Evolutionary conservation across 2,329 filamentous ascomycete species (phyloP).

Genomic region (Botryosphaeria agaves): DNA sequence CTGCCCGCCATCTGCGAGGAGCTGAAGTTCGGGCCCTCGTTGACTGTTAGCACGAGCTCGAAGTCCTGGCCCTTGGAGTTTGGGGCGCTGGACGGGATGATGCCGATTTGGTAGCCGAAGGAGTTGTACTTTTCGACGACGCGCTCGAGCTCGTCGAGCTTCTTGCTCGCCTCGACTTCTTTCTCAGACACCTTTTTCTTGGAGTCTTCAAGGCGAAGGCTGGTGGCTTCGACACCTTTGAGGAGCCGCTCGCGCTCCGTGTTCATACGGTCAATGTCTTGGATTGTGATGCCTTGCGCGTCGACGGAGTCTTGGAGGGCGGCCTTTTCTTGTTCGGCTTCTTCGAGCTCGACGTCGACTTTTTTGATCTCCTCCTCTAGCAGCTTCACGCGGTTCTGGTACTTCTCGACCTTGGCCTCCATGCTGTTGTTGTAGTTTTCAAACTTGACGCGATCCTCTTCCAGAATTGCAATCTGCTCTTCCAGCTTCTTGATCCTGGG

Average conservation of each 20-base stretch:
- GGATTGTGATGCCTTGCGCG: slow-evolving; percentile 84
- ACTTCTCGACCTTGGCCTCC: slow-evolving; percentile 73
- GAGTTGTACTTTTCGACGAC: slow-evolving; percentile 87
- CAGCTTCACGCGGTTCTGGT: slow-evolving; percentile 61
- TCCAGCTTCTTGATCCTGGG: slow-evolving; percentile 73
- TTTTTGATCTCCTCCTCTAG: slow-evolving; percentile 79
- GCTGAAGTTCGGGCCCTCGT: slow-evolving; percentile 57
- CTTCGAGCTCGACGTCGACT: slow-evolving; percentile 53
- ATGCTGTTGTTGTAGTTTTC: slow-evolving; percentile 85
- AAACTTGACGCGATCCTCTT: slow-evolving; percentile 88
- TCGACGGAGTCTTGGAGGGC: slow-evolving; percentile 75
- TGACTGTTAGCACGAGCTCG: slow-evolving; percentile 71
- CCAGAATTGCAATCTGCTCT: slow-evolving; percentile 80
- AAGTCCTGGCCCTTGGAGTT: slow-evolving; percentile 77
- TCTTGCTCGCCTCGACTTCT: slow-evolving; percentile 70
- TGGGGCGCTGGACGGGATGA: slow-evolving; percentile 69
- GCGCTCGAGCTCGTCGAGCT: slow-evolving; percentile 82
- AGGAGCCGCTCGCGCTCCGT: slow-evolving; percentile 87
- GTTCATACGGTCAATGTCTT: slow-evolving; percentile 98
- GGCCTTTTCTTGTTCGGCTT: slow-evolving; percentile 67
- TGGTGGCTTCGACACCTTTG: slow-evolving; percentile 64
- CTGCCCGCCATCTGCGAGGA: slow-evolving; percentile 30
- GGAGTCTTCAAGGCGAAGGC: slow-evolving; percentile 62
- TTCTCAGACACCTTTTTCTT: slow-evolving; percentile 72
- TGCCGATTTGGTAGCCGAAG: slow-evolving; percentile 77